These are phyloP conservation scores for Veloboletus limbatus DNA, from an alignment of 1,284 basidiomycete species.

Conservation along the genomic window DNA sequence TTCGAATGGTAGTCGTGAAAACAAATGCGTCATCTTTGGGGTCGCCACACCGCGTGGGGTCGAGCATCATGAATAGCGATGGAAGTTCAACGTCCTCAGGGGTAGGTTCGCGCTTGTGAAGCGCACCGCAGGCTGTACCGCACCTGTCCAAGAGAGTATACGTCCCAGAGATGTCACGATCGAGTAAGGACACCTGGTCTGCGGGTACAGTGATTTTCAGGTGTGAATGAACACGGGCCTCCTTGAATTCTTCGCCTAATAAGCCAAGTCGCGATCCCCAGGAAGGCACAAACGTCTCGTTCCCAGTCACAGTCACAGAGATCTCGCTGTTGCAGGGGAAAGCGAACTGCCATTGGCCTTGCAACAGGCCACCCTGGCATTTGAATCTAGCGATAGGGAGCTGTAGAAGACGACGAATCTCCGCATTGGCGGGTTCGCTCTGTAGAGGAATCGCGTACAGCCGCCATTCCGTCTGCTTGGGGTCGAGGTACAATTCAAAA, in stretches of 20 bases:
- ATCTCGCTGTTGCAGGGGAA: constrained; percentile 64
- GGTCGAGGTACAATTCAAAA: constrained; percentile 77
- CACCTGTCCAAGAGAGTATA: constrained; percentile 84
- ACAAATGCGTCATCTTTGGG: constrained; percentile 74
- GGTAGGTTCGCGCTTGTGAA: constrained; percentile 64
- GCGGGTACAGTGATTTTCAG: constrained; percentile 60
- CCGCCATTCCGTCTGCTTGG: constrained; percentile 82
- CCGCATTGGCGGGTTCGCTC: constrained; percentile 74
- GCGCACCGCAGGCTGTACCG: constrained; percentile 84
- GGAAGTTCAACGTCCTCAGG: constrained; percentile 48
- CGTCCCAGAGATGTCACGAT: constrained; percentile 77
- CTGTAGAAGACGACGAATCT: constrained; percentile 72
- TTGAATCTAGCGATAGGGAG: constrained; percentile 78
- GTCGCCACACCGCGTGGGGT: constrained; percentile 79
- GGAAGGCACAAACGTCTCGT: constrained; percentile 71
- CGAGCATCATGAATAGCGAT: constrained; percentile 79
- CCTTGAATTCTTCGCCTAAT: constrained; percentile 58
- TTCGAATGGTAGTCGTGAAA: constrained; percentile 74
- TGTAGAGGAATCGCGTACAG: constrained; percentile 71
- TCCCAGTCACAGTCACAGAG: constrained; percentile 61
- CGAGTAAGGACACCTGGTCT: constrained; percentile 54
- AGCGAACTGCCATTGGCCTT: constrained; percentile 81
- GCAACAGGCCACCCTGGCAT: constrained; percentile 57
- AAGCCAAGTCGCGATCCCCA: constrained; percentile 89
- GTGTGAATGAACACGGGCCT: constrained; percentile 66